Evolutionary conservation across 495 filamentous ascomycete species (phyloP), one percentile per base, ranked within the genome.

Genomic region (Ramalina intermedia): DNA sequence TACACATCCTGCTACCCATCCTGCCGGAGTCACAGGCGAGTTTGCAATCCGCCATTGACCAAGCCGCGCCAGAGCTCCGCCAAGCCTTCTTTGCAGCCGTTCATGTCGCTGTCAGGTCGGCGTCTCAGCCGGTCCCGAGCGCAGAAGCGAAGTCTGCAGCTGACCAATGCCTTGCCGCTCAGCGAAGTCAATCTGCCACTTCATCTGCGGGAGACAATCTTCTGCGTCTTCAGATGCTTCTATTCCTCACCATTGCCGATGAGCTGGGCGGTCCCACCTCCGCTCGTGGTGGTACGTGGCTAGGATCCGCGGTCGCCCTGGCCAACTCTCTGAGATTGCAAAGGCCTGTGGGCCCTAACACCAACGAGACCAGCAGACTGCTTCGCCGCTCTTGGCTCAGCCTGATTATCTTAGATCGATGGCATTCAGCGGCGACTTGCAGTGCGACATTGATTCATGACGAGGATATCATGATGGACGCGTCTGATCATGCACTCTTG

Each of bases 381-480:
- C 69, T 70, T 2, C 61, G 81, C 38, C 70, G 81, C 38, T 68
- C 74, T 24, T 86, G 81, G 81, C 81, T 77, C 73, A 69, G 74
- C 1, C 58, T 87, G 21, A 64, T 81, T 38, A 69, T 78, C 50
- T 64, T 87, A 48, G 81, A 85, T 53, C 70, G 80, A 14, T 85
- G 76, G 74, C 72, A 82, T 53, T 73, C 81, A 14, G 63, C 73
- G 24, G 74, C 71, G 43, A 78, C 69, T 1, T 72, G 70, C 11
- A 73, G 60, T 45, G 73, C 78, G 9, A 48, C 72, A 4, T 61
- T 76, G 39, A 75, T 87, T 50, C 67, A 67, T 0, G 76, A 78
- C 44, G 71, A 84, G 48, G 64, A 67, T 52, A 55, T 64, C 36
- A 52, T 82, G 14, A 66, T 84, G 18, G 79, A 78, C 9, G 70